Conservation (phyloP, 2,329 filamentous ascomycete species). For the Fusarium mangiferae region DNA sequence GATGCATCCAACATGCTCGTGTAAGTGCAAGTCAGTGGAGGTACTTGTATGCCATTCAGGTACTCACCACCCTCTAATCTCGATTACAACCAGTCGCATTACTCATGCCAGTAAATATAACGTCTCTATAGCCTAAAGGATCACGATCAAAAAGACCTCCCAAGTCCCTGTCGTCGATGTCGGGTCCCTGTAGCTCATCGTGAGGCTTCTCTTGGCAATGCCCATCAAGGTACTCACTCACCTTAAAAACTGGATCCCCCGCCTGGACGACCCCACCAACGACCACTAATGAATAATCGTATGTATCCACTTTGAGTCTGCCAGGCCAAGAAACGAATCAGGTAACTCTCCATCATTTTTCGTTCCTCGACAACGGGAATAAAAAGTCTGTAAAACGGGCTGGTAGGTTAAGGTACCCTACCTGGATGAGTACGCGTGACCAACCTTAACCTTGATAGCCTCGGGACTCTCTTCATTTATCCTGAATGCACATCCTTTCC, state of each 20-base stretch:
- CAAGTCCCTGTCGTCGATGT: not conserved
- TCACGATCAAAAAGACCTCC: not conserved
- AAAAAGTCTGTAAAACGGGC: not conserved
- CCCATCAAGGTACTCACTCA: slow-evolving; percentile 44
- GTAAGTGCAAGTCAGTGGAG: not conserved
- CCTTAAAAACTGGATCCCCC: slow-evolving; percentile 29
- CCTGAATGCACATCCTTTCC: not conserved
- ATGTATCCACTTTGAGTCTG: not conserved
- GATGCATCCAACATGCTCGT: not conserved
- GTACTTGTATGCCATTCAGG: not conserved
- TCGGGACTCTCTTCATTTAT: not conserved
- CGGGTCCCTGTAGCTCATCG: not conserved
- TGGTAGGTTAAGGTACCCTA: too few species aligned
- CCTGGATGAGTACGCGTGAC: too few species aligned
- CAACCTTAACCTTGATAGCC: slow-evolving; percentile 11
- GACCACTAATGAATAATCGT: not conserved
- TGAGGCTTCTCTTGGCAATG: slow-evolving; percentile 31
- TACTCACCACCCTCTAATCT: not conserved
- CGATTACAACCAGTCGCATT: not conserved
- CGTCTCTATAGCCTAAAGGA: not conserved
- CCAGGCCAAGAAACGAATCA: slow-evolving; percentile 6
- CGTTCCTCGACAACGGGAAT: not conserved
- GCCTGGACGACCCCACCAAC: slow-evolving; percentile 2
- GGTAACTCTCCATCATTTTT: not conserved
- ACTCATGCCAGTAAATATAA: not conserved